Base-by-base conservation (phyloP, 345 rosid species). In the Boechera divaricarpa region DNA sequence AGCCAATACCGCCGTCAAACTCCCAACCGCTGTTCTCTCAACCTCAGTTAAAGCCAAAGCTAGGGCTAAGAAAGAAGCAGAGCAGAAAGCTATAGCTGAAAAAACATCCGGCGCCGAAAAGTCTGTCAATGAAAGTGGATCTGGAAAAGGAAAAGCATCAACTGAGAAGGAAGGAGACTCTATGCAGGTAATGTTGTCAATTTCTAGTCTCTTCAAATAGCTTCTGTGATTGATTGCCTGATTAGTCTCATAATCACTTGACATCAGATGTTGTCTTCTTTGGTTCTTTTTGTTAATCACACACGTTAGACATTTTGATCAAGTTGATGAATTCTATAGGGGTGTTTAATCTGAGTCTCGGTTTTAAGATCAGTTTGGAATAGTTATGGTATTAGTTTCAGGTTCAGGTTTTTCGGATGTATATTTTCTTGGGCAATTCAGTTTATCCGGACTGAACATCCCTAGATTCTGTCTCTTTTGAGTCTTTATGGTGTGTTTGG, bases 31-130 rank as follows among this genome's bases (percentile, higher is more conserved):
- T 35, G 92, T 96, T 79, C 85, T 96, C 77, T 96, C 99, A 38
- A 93, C 97, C n/a, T 93, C 99, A 6, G 98, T 83, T 31, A 90
- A 90, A 90, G 97, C 98, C 82, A 93, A 93, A 86, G 89, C 98
- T 44, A 85, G 92, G 85, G 98, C 96, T 61, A 96, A 96, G 91
- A 96, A 96, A 87, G 99, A 96, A 18, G 98, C 99, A 32, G 99
- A 96, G 31, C 92, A 80, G 78, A 93, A 96, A 83, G 93, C 90
- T 26, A 86, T 42, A 68, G 84, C 89, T 42, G 97, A 96, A 55
- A 96, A 93, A 87, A 32, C 78, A 59, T 67, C 87, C 5, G 75
- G 85, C 54, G 42, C 59, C 0, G 81, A 78, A 57, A 78, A 78
- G 56, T 24, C 81, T n/a, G 70, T 7, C 18, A 88, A 68, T 35